phyloP scores from a whole-genome alignment of 257 asterid genomes.

The Petrea volubilis region DNA sequence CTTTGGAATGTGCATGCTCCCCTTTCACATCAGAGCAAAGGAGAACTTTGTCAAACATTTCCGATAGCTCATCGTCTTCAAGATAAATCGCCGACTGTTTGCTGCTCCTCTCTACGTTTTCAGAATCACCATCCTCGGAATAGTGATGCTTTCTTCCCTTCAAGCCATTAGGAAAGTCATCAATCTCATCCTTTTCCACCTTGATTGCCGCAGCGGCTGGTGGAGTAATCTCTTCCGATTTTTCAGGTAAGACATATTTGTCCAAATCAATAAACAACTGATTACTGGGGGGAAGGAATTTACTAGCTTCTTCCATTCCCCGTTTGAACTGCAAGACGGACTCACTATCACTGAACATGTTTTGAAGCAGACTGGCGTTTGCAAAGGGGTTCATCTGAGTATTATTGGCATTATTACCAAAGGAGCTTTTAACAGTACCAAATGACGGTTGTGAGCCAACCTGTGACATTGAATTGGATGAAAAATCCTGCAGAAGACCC shows the following conservation, averaged over 20 bases:
- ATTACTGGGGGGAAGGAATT: slow-evolving; percentile 65
- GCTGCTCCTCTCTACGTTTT: slow-evolving; percentile 68
- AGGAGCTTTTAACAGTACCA: slow-evolving; percentile 29
- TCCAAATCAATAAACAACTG: slow-evolving; percentile 75
- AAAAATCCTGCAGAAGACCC: slow-evolving; percentile 34
- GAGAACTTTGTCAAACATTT: slow-evolving; percentile 78
- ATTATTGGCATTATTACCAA: slow-evolving; percentile 26
- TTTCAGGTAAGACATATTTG: slow-evolving; percentile 65
- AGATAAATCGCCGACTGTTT: slow-evolving; percentile 70
- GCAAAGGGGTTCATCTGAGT: slow-evolving; percentile 37
- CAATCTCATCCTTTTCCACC: slow-evolving; percentile 54
- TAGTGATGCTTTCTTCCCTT: slow-evolving; percentile 80
- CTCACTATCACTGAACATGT: slow-evolving; percentile 57
- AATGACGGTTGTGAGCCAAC: slow-evolving; percentile 34
- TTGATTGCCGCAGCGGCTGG: slow-evolving; percentile 39
- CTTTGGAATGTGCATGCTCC: slow-evolving; percentile 22
- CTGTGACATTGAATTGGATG: slow-evolving; percentile 34
- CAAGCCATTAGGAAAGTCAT: slow-evolving; percentile 31
- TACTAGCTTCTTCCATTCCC: slow-evolving; percentile 95
- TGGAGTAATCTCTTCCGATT: slow-evolving; percentile 46
- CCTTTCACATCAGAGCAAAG: slow-evolving; percentile 52
- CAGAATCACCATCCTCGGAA: slow-evolving; percentile 54
- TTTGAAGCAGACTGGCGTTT: slow-evolving; percentile 37
- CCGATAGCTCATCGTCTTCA: slow-evolving; percentile 79
- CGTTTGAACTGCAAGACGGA: slow-evolving; percentile 78